Evolutionary conservation across 2,329 filamentous ascomycete species (phyloP), one percentile per base, ranked within the genome.

Genomic region (Thielaviopsis musarum): DNA sequence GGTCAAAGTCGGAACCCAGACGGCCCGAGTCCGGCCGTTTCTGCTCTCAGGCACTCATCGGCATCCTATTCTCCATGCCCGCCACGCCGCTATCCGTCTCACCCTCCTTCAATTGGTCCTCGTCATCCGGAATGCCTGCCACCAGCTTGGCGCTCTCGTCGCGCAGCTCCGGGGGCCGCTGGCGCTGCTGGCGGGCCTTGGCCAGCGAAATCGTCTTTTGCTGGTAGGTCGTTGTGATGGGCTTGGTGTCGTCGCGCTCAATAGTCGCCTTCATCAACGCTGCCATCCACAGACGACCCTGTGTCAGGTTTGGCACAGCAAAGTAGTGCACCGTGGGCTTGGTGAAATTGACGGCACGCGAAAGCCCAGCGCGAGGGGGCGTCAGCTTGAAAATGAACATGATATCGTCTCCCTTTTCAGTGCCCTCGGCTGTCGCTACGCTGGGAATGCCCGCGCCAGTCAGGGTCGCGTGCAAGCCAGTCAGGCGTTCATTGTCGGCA

Each of bases 321-420:
- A 98, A 98, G 70, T 96, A 97, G 70, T 98, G 93, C 48, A 96
- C 88, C 9, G 90, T 93, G 4, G 93, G 93, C 70, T 96, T 96
- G 1, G 93, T 98, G 69, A 98, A 98, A 68, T 91, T 95, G 61
- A 98, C 91, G 0, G 90, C 93, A 60, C 89, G 85, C 12, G 90
- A 89, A 10, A 95, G 78, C 12, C 91, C 91, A 5, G 85, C 81
- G 62, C 91, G 87, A 0, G 93, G 93, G 1, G 93, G 93, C 6
- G 95, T 84, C 7, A 98, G 82, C 73, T 98, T 98, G 80, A 98
- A 98, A 67, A 97, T 97, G 73, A 98, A 98, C 68, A 94, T 87
- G 1, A 84, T 77, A 60, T 88, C 85, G 45, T 79, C 75, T n/a
- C 75, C 75, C 64, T 79, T 79, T 34, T 77, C 70, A 12, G 69